These are phyloP conservation scores for Bryoerythrophyllum caledonicum DNA, from an alignment of 225 moss, liverwort and hornwort species.

Conservation along the genomic window DNA sequence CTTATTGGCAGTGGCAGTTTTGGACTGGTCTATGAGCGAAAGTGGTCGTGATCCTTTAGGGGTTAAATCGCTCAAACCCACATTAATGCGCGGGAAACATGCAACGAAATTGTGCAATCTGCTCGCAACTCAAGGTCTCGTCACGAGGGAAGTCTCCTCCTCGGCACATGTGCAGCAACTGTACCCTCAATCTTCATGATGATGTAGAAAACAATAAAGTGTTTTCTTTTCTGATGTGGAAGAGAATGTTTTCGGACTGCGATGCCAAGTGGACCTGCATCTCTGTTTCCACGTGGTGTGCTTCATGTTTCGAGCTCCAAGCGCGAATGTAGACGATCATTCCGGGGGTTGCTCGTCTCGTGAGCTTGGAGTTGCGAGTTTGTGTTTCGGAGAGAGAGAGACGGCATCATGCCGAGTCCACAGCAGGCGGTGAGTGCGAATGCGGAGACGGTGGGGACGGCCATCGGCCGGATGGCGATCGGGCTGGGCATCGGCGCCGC, in stretches of 20 bases:
- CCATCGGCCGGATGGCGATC: constrained; percentile 64
- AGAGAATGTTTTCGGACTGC: too few species aligned
- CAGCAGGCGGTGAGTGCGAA: constrained; percentile 41
- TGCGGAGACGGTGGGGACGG: constrained; percentile 59
- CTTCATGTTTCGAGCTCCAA: background rate
- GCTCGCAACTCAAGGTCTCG: background rate
- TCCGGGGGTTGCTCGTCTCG: background rate
- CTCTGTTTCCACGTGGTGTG: constrained; percentile 22
- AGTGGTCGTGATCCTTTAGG: too few species aligned
- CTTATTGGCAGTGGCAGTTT: too few species aligned
- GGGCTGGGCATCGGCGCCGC: constrained; percentile 59
- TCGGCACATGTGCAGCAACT: background rate
- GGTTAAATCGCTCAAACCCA: too few species aligned
- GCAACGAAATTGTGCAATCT: too few species aligned
- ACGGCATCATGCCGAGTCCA: constrained; percentile 38
- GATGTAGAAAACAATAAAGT: background rate
- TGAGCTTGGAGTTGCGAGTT: background rate
- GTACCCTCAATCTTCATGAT: too few species aligned
- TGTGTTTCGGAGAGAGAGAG: background rate
- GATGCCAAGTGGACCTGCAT: constrained; percentile 28
- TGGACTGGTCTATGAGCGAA: too few species aligned
- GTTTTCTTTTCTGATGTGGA: background rate
- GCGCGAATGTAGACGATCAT: background rate
- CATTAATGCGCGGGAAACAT: too few species aligned
- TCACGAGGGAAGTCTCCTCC: background rate